Evolutionary conservation across 768 basidiomycete species (phyloP).

Genomic region (Auricularia sp.): DNA sequence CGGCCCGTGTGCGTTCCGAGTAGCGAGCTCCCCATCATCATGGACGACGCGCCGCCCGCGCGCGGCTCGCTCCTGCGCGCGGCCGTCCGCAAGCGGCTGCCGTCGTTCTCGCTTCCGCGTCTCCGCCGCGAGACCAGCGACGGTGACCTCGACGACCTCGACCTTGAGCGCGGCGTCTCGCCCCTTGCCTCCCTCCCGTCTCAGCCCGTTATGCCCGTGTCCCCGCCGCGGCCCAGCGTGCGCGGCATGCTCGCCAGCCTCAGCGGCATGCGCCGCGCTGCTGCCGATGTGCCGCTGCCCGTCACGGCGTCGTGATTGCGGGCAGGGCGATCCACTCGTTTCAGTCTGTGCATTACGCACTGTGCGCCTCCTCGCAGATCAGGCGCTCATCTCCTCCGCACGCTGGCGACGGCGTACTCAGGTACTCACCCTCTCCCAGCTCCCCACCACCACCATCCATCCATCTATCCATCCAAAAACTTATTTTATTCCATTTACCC

Average conservation of each 20-base stretch:
- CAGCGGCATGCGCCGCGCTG: background rate
- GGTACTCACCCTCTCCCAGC: too few relatives aligned
- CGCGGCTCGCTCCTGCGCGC: background rate
- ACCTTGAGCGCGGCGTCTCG: background rate
- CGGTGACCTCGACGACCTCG: background rate
- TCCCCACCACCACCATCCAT: too few relatives aligned
- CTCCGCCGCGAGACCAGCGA: background rate
- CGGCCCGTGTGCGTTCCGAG: background rate
- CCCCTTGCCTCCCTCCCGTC: background rate
- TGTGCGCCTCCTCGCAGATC: too few relatives aligned
- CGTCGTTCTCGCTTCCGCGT: background rate
- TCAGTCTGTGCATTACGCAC: too few relatives aligned
- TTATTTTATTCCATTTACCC: too few relatives aligned
- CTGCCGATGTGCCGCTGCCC: background rate
- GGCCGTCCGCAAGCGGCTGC: background rate
- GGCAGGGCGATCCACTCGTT: too few relatives aligned
- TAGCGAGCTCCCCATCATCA: too few relatives aligned
- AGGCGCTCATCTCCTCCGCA: too few relatives aligned
- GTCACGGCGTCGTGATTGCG: too few relatives aligned
- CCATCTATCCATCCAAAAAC: too few relatives aligned
- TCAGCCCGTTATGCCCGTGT: background rate
- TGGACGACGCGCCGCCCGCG: background rate
- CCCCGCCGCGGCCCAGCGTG: background rate
- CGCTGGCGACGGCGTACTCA: too few relatives aligned
- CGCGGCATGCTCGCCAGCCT: background rate